These are phyloP conservation scores for Paramarasmius palmivorus DNA, from an alignment of 1,284 basidiomycete species.

Conservation along the genomic window DNA sequence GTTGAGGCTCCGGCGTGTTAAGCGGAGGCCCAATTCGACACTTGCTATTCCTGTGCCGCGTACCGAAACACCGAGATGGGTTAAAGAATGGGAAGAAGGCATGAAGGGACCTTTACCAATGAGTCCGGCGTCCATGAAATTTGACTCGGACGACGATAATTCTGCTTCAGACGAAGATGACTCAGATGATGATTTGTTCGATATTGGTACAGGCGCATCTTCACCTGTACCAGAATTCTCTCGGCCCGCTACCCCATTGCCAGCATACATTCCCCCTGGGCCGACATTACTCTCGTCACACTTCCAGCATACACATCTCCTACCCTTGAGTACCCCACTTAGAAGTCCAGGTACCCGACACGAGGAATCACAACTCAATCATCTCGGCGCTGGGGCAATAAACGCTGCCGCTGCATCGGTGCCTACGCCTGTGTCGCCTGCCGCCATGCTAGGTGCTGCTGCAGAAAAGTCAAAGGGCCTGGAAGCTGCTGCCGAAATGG, in stretches of 20 bases:
- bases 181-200: conserved; percentile 2
- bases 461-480: conserved; percentile 63
- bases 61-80: neutral
- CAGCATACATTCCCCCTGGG: conserved; percentile 67
- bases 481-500: conserved; percentile 60
- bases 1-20: conserved; percentile 53
- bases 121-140: conserved; percentile 16
- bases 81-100: conserved; percentile 10
- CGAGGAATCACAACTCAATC: neutral
- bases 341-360: conserved; percentile 21
- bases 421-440: conserved; percentile 78
- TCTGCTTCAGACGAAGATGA: conserved; percentile 21
- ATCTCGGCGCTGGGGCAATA: conserved; percentile 20
- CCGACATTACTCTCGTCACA: conserved; percentile 63
- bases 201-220: neutral
- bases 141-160: conserved; percentile 27
- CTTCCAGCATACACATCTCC: conserved; percentile 60
- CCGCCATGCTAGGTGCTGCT: conserved; percentile 58
- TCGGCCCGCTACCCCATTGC: conserved; percentile 66
- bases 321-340: conserved; percentile 58
- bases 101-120: neutral
- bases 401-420: conserved; percentile 52
- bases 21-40: conserved; percentile 46
- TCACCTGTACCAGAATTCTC: conserved; percentile 32
- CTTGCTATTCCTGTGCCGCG: conserved; percentile 16